These are phyloP conservation scores for Leccinum broughii DNA, from an alignment of 768 basidiomycete genomes.

Conservation along the genomic window DNA sequence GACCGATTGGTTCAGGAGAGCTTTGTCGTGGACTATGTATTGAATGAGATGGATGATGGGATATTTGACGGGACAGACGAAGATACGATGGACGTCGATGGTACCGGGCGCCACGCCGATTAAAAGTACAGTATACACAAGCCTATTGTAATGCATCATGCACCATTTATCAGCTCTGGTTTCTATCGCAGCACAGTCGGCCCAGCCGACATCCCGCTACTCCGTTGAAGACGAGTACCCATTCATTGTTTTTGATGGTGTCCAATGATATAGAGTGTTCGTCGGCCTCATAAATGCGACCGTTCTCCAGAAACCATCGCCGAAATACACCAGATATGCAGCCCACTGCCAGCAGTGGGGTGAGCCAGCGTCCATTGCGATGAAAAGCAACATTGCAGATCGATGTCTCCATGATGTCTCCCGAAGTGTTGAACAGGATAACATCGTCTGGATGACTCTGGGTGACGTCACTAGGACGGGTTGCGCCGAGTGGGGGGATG, in stretches of 20 bases:
- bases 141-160: constrained; percentile 1
- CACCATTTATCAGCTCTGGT: not conserved
- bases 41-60: constrained; percentile 86
- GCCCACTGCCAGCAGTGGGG: constrained; percentile 58
- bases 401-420: constrained; percentile 61
- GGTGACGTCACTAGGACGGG: not conserved
- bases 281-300: constrained; percentile 52
- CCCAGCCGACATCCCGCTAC: constrained; percentile 70
- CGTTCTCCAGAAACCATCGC: constrained; percentile 65
- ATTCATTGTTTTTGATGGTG: constrained; percentile 53
- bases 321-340: constrained; percentile 75
- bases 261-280: constrained; percentile 43
- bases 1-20: constrained; percentile 92
- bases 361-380: constrained; percentile 59
- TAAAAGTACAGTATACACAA: constrained; percentile 22
- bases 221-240: constrained; percentile 70
- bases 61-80: constrained; percentile 57
- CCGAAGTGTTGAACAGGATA: constrained; percentile 55
- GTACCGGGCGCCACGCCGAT: not conserved
- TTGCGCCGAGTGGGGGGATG: constrained; percentile 36
- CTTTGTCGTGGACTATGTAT: constrained; percentile 88
- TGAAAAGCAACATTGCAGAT: constrained; percentile 73
- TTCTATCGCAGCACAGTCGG: constrained; percentile 10
- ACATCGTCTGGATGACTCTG: constrained; percentile 49
- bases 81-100: constrained; percentile 42